Evolutionary conservation across 192 early-diverging fungal genomes (phyloP), one percentile per base, ranked within the genome.

Genomic region (Entomortierella chlamydospora): DNA sequence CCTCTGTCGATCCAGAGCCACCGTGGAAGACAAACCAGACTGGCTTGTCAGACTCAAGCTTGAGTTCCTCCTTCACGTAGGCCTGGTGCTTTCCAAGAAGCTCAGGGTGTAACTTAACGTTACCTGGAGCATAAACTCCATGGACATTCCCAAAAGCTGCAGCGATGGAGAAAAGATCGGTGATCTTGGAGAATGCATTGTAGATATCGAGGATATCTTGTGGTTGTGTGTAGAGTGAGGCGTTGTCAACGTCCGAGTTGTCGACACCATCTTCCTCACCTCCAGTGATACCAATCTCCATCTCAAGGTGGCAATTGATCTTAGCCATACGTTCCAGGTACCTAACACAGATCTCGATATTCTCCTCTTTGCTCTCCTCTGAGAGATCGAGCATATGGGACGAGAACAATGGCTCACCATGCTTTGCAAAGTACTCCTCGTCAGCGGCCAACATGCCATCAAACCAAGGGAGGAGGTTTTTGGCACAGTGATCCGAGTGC

Each of bases 201-300:
- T 97, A 95, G 73, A 97, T 94, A 82, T 98, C 95, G 87, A 92
- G 94, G 71, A 98, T 94, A 76, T 98, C 97, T 82, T 96, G 93
- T n/a, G 97, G 96, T 81, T 97, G 95, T 23, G 96, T 97, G 89
- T 98, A 98, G 11, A 98, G 90, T 25, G 91, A 72, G 64, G 91
- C 89, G 82, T 95, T 96, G 82, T 98, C 96, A 59, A 96, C 95
- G 23, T 87, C 84, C 77, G 93, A 91, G 88, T 98, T 97, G 90
- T 97, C 94, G 60, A 98, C 97, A 84, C 97, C 97, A 83, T 98
- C 97, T 84, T 98, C 97, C 87, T 98, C 97, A 71, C 97, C 97
- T 83, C 97, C 96, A 31, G 95, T 97, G 82, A 98, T 96, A 85
- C 97, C 97, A 59, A 98, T 97, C 88, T 98, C 97, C 95, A 98